These are phyloP conservation scores for Acaromyces ingoldii DNA, from an alignment of 1,284 basidiomycete genomes.

Conservation along the genomic window DNA sequence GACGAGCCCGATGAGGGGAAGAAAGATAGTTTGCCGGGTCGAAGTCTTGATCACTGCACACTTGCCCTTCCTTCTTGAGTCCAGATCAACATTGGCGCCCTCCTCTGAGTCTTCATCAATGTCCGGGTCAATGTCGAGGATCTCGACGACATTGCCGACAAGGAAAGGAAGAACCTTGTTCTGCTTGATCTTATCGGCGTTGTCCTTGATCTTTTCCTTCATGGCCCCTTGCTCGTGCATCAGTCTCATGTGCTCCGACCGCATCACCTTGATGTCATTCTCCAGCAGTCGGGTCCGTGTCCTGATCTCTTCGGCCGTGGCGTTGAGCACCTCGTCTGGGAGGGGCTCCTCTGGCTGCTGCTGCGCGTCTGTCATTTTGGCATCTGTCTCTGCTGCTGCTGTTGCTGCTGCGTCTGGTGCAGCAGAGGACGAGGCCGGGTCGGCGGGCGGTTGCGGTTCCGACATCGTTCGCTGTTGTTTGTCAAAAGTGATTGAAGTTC, in stretches of 20 bases:
- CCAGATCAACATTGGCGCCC: conserved; percentile 85
- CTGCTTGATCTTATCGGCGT: conserved; percentile 97
- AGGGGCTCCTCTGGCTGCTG: neutral
- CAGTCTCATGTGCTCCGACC: conserved; percentile 74
- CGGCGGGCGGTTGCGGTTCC: no score
- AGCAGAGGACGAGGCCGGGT: no score
- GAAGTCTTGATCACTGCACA: conserved; percentile 99
- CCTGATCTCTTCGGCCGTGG: conserved; percentile 42
- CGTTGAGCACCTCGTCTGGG: conserved; percentile 44
- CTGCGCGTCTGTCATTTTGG: neutral
- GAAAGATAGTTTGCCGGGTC: conserved; percentile 90
- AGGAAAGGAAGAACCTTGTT: conserved; percentile 98
- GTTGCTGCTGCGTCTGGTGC: neutral
- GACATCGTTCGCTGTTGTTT: no score
- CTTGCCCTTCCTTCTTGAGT: conserved; percentile 90
- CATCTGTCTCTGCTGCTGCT: neutral
- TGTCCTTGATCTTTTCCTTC: conserved; percentile 97
- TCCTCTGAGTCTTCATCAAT: conserved; percentile 76
- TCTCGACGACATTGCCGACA: conserved; percentile 82
- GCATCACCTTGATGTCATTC: conserved; percentile 50
- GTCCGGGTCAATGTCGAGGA: conserved; percentile 82
- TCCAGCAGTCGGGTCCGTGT: conserved; percentile 48
- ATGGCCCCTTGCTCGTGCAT: conserved; percentile 91
- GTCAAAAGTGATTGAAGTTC: no score
- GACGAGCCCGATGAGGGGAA: conserved; percentile 94